Evolutionary conservation across 2,329 filamentous ascomycete genomes (phyloP).

Genomic region (Thelonectria blattea): DNA sequence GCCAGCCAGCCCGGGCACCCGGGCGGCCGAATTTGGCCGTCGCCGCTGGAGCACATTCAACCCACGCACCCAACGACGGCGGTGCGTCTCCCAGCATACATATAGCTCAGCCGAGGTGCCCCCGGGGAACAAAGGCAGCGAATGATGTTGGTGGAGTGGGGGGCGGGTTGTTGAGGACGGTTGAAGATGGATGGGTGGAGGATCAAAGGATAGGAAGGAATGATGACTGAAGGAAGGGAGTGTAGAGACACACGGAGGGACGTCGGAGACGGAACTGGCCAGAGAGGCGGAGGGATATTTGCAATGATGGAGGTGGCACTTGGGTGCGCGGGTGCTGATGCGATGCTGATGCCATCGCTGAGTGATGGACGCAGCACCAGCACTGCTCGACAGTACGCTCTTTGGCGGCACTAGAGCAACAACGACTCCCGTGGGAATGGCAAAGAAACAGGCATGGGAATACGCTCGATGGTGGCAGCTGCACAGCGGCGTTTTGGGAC

Average conservation of each 20-base stretch:
- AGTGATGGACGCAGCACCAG: background rate
- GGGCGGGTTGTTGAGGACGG: background rate
- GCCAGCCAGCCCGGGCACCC: conserved; percentile 3
- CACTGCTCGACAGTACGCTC: background rate
- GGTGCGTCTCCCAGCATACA: background rate
- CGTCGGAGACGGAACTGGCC: background rate
- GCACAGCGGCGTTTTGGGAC: conserved; percentile 12
- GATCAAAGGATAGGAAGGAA: conserved; percentile 3
- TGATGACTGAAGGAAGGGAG: conserved; percentile 7
- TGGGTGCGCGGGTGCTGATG: conserved; percentile 12
- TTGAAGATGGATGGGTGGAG: conserved; percentile 9
- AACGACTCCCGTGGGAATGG: background rate
- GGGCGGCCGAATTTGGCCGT: conserved; percentile 8
- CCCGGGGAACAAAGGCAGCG: conserved; percentile 3
- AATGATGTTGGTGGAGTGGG: conserved; percentile 18
- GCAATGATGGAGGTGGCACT: conserved; percentile 6
- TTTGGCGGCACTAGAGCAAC: background rate
- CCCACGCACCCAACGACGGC: background rate
- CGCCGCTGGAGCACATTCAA: conserved; percentile 2
- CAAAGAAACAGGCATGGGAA: conserved; percentile 1
- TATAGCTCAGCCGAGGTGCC: conserved; percentile 16
- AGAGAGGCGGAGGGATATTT: conserved; percentile 5
- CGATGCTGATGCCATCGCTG: conserved; percentile 15
- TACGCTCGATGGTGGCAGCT: conserved; percentile 12
- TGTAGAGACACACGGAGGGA: background rate